These are phyloP conservation scores for Anastatica hierochuntica DNA, from an alignment of 345 rosid species.

Conservation along the genomic window DNA sequence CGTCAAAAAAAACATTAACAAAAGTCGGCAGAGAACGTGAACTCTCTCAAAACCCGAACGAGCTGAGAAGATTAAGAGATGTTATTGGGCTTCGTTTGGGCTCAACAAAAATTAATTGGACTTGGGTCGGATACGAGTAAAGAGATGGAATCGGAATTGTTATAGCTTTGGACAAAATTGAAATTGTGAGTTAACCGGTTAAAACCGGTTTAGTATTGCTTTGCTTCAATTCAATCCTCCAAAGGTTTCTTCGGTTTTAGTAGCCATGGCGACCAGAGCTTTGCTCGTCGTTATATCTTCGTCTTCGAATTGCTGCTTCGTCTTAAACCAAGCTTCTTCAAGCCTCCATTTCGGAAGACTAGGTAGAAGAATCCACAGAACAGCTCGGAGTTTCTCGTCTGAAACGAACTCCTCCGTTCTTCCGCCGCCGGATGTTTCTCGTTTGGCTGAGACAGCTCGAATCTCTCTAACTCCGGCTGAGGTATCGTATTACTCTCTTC, in stretches of 20 bases:
- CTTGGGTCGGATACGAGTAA: too few relatives aligned
- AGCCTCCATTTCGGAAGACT: background rate
- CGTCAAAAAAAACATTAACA: too few relatives aligned
- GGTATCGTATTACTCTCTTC: too few relatives aligned
- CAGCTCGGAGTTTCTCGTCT: slow-evolving; percentile 30
- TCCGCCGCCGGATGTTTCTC: slow-evolving; percentile 54
- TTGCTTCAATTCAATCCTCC: too few relatives aligned
- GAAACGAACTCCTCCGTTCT: slow-evolving; percentile 33
- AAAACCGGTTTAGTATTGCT: background rate
- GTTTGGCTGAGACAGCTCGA: slow-evolving; percentile 72
- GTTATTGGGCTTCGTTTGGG: too few relatives aligned
- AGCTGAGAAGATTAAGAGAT: too few relatives aligned
- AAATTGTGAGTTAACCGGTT: background rate
- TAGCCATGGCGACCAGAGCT: slow-evolving; percentile 29
- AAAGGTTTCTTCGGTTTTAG: too few relatives aligned
- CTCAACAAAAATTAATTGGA: too few relatives aligned
- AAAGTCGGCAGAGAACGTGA: too few relatives aligned
- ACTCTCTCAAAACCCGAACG: too few relatives aligned
- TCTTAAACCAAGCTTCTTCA: background rate
- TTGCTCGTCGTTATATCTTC: slow-evolving; percentile 14
- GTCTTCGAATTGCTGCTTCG: background rate
- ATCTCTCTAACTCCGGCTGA: slow-evolving; percentile 59
- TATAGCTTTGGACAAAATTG: too few relatives aligned
- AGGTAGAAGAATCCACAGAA: background rate
- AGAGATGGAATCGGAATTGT: too few relatives aligned